Conservation (phyloP, 1,139 yeast species). For the Casaregolazyma suthepensis region DNA sequence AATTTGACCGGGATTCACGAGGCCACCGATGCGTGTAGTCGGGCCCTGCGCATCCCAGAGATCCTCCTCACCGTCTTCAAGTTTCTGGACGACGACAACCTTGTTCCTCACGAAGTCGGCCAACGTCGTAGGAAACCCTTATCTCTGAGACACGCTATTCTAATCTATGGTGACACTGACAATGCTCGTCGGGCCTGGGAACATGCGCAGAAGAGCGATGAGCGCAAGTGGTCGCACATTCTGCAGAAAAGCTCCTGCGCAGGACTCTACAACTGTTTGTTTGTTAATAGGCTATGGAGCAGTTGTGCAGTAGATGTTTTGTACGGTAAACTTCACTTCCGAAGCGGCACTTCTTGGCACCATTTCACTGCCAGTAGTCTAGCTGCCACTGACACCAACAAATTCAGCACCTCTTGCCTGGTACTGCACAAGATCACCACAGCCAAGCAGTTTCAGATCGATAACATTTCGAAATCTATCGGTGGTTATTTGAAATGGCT, state of each 20-base stretch:
- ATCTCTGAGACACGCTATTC: conserved; percentile 55
- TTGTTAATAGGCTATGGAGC: conserved; percentile 65
- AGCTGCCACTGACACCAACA: background rate
- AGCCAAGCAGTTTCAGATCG: conserved; percentile 42
- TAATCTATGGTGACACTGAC: conserved; percentile 49
- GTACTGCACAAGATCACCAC: conserved; percentile 46
- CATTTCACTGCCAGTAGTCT: conserved; percentile 33
- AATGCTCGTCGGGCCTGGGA: conserved; percentile 50
- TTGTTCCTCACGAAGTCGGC: conserved; percentile 52
- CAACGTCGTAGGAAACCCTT: conserved; percentile 62
- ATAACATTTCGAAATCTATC: conserved; percentile 35
- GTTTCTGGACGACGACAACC: conserved; percentile 47
- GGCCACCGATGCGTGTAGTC: conserved; percentile 27
- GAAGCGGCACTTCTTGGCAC: conserved; percentile 42
- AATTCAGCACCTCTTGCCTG: conserved; percentile 35
- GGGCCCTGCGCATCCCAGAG: conserved; percentile 71
- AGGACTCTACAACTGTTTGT: conserved; percentile 52
- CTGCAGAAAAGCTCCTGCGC: conserved; percentile 9
- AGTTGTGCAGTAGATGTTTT: conserved; percentile 50
- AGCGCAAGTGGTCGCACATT: conserved; percentile 6
- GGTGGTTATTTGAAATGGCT: conserved; percentile 55
- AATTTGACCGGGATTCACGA: background rate
- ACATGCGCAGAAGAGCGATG: conserved; percentile 24
- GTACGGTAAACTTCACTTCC: conserved; percentile 50
- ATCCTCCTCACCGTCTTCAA: conserved; percentile 56